A percentile compares a stretch with the other conserved stretches of the same genome.
These are phyloP conservation scores for Capsicum pubescens DNA, from an alignment of 257 asterid species.

Conservation along the genomic window DNA sequence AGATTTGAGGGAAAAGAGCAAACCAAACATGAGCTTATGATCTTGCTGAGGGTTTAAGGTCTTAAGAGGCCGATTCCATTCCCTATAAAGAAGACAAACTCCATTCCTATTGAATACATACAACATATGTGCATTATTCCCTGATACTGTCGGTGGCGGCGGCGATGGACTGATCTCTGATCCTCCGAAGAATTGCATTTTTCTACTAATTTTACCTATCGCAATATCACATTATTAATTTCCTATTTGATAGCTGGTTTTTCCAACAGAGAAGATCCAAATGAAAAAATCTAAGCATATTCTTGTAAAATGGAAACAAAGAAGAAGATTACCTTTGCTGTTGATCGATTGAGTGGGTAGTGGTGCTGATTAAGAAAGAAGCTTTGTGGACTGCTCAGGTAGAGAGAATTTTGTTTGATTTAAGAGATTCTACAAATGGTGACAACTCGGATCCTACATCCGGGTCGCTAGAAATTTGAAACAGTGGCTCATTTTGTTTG, in stretches of 20 bases:
- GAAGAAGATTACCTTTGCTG: slow-evolving; percentile 13
- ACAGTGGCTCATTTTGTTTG: too few relatives aligned
- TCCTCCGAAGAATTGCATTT: slow-evolving; percentile 89
- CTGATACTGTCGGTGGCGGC: slow-evolving; percentile 77
- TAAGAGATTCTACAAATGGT: not conserved
- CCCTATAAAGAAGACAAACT: slow-evolving; percentile 83
- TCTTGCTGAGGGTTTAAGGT: slow-evolving; percentile 90
- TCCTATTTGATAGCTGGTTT: not conserved
- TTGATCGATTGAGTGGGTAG: not conserved
- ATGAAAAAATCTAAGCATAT: not conserved
- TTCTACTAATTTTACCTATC: slow-evolving; percentile 12
- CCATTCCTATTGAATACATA: slow-evolving; percentile 92
- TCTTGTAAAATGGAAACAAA: not conserved
- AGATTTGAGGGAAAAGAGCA: slow-evolving; percentile 94
- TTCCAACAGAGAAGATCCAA: too few relatives aligned
- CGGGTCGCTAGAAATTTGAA: too few relatives aligned
- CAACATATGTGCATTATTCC: slow-evolving; percentile 89
- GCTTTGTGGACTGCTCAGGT: slow-evolving; percentile 7
- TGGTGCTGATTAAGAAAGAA: not conserved
- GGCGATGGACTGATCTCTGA: slow-evolving; percentile 96
- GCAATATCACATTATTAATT: not conserved
- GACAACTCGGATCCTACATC: not conserved
- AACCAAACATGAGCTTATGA: slow-evolving; percentile 97
- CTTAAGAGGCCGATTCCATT: slow-evolving; percentile 96
- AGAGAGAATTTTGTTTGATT: not conserved